Evolutionary conservation across 1,284 basidiomycete genomes (phyloP).

Genomic region (Cutaneotrichosporon cyanovorans): DNA sequence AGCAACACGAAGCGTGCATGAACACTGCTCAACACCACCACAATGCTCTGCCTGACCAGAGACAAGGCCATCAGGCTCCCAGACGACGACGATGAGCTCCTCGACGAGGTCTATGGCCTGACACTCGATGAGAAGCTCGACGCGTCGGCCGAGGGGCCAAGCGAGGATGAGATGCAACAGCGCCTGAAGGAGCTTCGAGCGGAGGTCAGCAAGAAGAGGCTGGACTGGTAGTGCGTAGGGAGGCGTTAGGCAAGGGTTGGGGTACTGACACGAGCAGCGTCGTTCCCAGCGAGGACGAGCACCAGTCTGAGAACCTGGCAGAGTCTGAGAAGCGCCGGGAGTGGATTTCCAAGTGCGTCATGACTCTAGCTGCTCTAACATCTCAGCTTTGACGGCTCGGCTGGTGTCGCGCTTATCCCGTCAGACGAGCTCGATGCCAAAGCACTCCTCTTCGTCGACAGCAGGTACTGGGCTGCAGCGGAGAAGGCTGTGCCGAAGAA

Average conservation of each 20-base stretch:
- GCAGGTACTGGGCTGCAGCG: slow-evolving; percentile 84
- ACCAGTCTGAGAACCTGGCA: slow-evolving; percentile 78
- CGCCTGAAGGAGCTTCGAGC: slow-evolving; percentile 61
- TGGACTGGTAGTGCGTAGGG: slow-evolving; percentile 74
- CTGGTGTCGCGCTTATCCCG: slow-evolving; percentile 72
- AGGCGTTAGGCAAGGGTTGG: background rate
- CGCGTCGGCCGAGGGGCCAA: background rate
- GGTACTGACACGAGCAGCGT: slow-evolving; percentile 47
- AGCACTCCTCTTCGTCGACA: slow-evolving; percentile 64
- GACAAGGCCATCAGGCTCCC: slow-evolving; percentile 12
- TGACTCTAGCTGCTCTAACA: background rate
- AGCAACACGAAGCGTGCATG: no score
- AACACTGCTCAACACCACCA: background rate
- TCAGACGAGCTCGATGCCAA: slow-evolving; percentile 52
- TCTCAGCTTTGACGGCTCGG: slow-evolving; percentile 71
- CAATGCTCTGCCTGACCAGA: slow-evolving; percentile 13
- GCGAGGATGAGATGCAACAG: slow-evolving; percentile 35
- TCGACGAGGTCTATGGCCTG: slow-evolving; percentile 9
- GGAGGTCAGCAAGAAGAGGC: slow-evolving; percentile 62
- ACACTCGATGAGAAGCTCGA: slow-evolving; percentile 9
- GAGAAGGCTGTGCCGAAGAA: slow-evolving; percentile 64
- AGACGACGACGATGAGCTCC: slow-evolving; percentile 12
- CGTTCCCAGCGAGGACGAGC: slow-evolving; percentile 77
- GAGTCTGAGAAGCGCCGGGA: slow-evolving; percentile 70
- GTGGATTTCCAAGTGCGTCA: slow-evolving; percentile 68